These are phyloP conservation scores for Plantago major DNA, from an alignment of 257 asterid species.

Conservation along the genomic window DNA sequence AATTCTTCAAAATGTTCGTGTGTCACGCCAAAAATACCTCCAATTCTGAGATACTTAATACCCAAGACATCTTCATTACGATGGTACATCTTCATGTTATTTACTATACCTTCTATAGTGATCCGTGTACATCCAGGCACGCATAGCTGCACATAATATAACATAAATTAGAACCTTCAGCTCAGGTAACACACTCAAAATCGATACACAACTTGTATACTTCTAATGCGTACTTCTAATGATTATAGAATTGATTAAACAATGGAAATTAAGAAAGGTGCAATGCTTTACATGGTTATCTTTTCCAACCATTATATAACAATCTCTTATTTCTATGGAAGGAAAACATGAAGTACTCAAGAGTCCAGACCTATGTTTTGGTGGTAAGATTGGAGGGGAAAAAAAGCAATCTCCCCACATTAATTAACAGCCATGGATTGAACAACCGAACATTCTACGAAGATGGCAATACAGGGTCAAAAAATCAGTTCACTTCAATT, in stretches of 20 bases:
- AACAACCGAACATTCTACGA: no score
- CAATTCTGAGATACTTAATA: slow-evolving; percentile 64
- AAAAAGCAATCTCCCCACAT: no score
- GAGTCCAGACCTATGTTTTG: no score
- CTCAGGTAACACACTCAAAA: neutral
- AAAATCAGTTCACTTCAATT: no score
- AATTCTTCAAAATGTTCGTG: slow-evolving; percentile 49
- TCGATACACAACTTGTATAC: neutral
- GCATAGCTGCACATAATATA: slow-evolving; percentile 46
- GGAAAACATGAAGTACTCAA: no score
- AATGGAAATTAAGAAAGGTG: neutral
- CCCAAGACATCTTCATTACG: slow-evolving; percentile 33
- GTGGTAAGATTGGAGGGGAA: no score
- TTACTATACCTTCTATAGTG: slow-evolving; percentile 55
- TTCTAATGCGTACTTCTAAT: slow-evolving; percentile 4
- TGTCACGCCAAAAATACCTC: slow-evolving; percentile 58
- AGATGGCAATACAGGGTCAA: no score
- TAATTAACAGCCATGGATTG: no score
- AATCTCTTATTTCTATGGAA: no score
- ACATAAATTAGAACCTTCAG: slow-evolving; percentile 11
- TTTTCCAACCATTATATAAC: neutral
- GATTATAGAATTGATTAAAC: neutral
- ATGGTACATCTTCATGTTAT: slow-evolving; percentile 42
- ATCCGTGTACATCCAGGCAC: slow-evolving; percentile 83
- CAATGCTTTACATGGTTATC: neutral